Base-by-base conservation (phyloP, 139 green algal species). In the Chlorella sp. region DNA sequence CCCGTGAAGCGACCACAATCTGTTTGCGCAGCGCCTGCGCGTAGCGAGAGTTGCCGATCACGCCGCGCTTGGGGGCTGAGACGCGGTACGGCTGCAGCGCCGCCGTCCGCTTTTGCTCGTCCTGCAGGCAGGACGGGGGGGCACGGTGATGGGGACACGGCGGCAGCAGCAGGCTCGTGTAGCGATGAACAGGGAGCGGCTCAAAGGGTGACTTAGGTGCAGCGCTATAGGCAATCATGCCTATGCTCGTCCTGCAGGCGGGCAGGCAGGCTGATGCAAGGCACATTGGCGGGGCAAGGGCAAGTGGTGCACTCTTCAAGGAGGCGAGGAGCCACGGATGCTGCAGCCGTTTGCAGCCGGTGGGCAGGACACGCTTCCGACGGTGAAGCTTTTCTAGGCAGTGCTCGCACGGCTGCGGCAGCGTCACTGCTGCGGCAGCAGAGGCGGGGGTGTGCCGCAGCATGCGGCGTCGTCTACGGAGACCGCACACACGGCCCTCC, bases 41-140 rank as follows among this genome's bases (percentile, higher is more conserved):
- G 78, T 96, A 97, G 68, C 91, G 91, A 37, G 86, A 93, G 86
- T 83, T 94, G 71, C 95, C 95, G 1, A 97, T 89, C 83, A 97
- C 91, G 48, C 95, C 95, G 1, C 90, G 71, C 73, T 87, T 92
- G 64, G 95, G 95, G 0, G 89, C 73, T 12, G 95, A 24, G 24
- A 96, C 94, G 22, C 93, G 89, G 86, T 92, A 97, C 11, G 95
- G 95, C 39, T 83, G 61, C 91, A 97, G 90, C 28, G 82, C 89
- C 11, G 91, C 83, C 34, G 73, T 60, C 9, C 91, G 90, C 28
- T 73, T 64, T 75, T 92, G 68, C 81, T 96, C 90, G 53, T 88
- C 89, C 89, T 94, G 88, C 68, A 36, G 69, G 40, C 39, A 34
- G 37, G 9, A 32, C 36, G 21, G 34, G 37, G 3, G 69, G 15